Base-by-base conservation (phyloP, 805 yeast species). In the Peterozyma xylosa region DNA sequence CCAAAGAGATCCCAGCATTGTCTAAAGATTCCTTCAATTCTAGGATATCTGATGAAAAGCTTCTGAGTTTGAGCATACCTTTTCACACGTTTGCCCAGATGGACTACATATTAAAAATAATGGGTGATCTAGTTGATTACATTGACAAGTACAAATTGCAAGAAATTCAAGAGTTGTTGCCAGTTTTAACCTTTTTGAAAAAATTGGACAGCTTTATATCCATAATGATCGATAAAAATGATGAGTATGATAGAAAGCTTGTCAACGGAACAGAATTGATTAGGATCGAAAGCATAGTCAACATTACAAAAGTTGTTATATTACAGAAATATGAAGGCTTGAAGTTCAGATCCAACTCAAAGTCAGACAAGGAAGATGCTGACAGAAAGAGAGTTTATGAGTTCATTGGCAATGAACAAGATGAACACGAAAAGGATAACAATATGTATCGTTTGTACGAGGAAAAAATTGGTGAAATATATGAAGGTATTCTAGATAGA, bases 121-220 rank as follows among this genome's bases (percentile, higher is more conserved):
- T 86, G 40, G 87, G 84, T 41, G 89, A 83, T 48, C 54, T 82
- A 29, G 70, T 78, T 39, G 90, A 82, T 49, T 83, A 74, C 51
- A 50, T 80, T 9, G 70, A 65, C 11, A 78, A 71, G 50, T 66
- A 57, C 39, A 40, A 45, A 2, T 11, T 60, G 16, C 45, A 39
- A n/a, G 41, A 46, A 7, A 53, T 58, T 35, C 42, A 42, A 5
- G 59, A 59, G 11, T 43, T 62, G 48, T 46, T 54, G 9, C 17
- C 42, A 3, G 47, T 56, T 10, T 45, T 63, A 16, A 35, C 39
- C 16, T 41, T 62, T 3, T 39, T 59, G 10, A 56, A 53, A 3
- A 50, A 56, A 34, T 35, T 64, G 3, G 69, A 64, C 43, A 61
- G 62, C 34, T 42, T 58, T n/a, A 41, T 62, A 3, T 46, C 55